Evolutionary conservation across 73 alveolate genomes (phyloP), one percentile per base, ranked within the genome.

Genomic region (Paramecium tetraurelia): DNA sequence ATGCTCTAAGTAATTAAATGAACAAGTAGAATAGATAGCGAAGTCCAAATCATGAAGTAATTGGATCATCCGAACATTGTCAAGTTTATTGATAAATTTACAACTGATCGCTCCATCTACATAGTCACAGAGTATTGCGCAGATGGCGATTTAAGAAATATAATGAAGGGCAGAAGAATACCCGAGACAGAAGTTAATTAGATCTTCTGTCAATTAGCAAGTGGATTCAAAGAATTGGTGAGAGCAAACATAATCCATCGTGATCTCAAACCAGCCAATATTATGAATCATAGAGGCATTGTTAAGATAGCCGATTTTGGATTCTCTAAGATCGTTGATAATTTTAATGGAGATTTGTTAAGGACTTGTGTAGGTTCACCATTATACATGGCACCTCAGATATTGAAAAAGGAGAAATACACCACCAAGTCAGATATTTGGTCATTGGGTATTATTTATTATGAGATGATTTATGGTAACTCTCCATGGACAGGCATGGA

Each of bases 321-420:
- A 7, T 89, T 89, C 41, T 88, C 94, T 8, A 89, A 77, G 46
- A 44, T 70, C 7, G 80, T 89, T 11, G 94, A 89, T 43, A 63
- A 63, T 22, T 59, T 59, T 59, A 59, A 57, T 12, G 63, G 57
- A 16, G 48, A 89, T 58, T 53, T 89, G 24, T 27, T 70, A 43
- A 70, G 84, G 9, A 83, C 86, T 1, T 89, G 87, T 33, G 95
- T 92, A n/a, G 95, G 95, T 5, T 46, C 93, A 24, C 95, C 95
- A 18, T 71, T 84, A 6, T 92, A 92, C 14, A 92, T 92, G 93
- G 93, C 95, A 21, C 95, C 95, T 9, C 11, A 92, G 59, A 75
- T 92, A 36, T 77, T 92, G 38, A 76, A 43, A 58, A 80, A 58
- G 5, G 46, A 33, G 29, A 58, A 80, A 35, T 92, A 92, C 27